phyloP scores from a whole-genome alignment of 805 yeast genomes.

The Schwanniomyces pseudopolymorphus region DNA sequence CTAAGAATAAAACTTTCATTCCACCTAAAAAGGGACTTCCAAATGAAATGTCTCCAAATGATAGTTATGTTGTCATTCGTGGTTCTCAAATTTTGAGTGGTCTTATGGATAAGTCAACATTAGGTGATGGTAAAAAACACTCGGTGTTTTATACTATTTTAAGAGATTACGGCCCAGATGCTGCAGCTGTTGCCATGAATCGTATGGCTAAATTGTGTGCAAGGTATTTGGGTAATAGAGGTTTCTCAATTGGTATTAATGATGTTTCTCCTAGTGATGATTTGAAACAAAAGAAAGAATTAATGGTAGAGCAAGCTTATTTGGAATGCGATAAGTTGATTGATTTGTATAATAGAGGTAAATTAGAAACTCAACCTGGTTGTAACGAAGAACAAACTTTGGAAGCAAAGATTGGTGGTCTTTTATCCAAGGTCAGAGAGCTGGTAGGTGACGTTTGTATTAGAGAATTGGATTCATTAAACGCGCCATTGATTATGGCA shows the following conservation, averaged over 20 bases:
- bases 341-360: constrained; percentile 73
- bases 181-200: constrained; percentile 95
- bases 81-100: constrained; percentile 90
- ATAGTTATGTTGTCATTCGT: constrained; percentile 87
- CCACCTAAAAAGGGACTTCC: constrained; percentile 76
- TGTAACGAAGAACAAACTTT: constrained; percentile 98
- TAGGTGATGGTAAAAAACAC: constrained; percentile 98
- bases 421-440: constrained; percentile 95
- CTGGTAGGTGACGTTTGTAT: constrained; percentile 99
- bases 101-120: constrained; percentile 92
- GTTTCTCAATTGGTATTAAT: constrained; percentile 94
- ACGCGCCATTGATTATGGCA: constrained; percentile 98
- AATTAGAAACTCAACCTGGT: constrained; percentile 97
- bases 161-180: constrained; percentile 95
- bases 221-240: constrained; percentile 88
- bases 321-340: constrained; percentile 89
- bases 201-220: constrained; percentile 99
- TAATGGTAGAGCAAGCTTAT: constrained; percentile 88
- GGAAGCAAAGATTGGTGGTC: constrained; percentile 96
- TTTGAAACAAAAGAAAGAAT: constrained; percentile 75
- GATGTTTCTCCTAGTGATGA: constrained; percentile 93
- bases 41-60: constrained; percentile 95
- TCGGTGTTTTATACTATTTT: constrained; percentile 93
- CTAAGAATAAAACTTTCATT: constrained; percentile 84
- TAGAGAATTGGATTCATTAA: constrained; percentile 79